A percentile compares a stretch with the other conserved stretches of the same genome.
These are phyloP conservation scores for Yarrowia sp. DNA, from an alignment of 805 yeast genomes.

Conservation along the genomic window DNA sequence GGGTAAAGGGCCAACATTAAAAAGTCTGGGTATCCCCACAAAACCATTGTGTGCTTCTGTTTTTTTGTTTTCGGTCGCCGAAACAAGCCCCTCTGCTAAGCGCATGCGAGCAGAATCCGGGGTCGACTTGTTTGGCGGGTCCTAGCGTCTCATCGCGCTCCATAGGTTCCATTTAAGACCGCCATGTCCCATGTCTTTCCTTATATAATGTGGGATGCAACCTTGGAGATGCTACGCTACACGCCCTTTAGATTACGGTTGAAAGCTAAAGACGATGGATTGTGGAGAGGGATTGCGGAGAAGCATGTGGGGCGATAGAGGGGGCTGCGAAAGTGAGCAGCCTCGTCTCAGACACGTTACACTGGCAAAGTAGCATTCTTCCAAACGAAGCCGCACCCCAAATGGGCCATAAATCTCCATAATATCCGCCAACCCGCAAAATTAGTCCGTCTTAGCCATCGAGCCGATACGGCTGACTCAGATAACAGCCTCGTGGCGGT, in stretches of 20 bases:
- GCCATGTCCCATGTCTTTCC: not conserved
- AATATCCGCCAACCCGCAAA: no score
- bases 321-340: not conserved
- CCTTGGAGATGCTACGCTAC: slow-evolving; percentile 20
- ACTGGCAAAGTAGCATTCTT: not conserved
- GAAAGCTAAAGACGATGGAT: not conserved
- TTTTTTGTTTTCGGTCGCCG: no score
- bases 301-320: not conserved
- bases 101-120: slow-evolving; percentile 9
- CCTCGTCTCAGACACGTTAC: not conserved
- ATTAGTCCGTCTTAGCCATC: no score
- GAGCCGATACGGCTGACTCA: not conserved
- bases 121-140: not conserved
- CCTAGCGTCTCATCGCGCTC: not conserved
- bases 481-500: no score
- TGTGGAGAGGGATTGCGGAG: slow-evolving; percentile 4
- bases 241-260: not conserved
- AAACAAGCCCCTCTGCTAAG: not conserved
- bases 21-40: not conserved
- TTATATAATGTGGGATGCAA: slow-evolving; percentile 18
- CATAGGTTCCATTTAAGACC: not conserved
- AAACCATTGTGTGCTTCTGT: not conserved
- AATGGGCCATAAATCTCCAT: no score
- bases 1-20: not conserved
- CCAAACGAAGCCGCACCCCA: no score